These are phyloP conservation scores for Fusarium algeriense DNA, from an alignment of 2,329 filamentous ascomycete species.

Conservation along the genomic window DNA sequence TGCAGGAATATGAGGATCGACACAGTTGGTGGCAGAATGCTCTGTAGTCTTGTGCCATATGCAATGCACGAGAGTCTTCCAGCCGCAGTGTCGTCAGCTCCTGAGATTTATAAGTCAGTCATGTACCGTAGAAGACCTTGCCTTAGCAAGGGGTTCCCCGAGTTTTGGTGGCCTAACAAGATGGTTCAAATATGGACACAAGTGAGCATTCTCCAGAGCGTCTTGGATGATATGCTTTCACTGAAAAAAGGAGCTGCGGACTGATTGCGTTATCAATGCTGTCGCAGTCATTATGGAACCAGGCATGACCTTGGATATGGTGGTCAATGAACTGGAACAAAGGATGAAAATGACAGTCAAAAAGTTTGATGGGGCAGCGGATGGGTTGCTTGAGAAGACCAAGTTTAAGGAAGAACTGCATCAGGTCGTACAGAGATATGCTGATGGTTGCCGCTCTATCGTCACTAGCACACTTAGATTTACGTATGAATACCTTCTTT, in stretches of 20 bases:
- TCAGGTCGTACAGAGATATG: constrained; percentile 39
- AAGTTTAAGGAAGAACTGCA: constrained; percentile 21
- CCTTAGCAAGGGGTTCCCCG: too few species aligned
- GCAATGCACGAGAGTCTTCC: constrained; percentile 33
- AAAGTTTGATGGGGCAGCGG: constrained; percentile 44
- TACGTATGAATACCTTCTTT: constrained; percentile 44
- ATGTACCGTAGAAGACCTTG: too few species aligned
- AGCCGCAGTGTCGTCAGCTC: constrained; percentile 1
- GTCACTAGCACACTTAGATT: constrained; percentile 52
- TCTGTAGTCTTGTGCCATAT: constrained; percentile 48
- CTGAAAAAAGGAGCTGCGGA: constrained; percentile 50
- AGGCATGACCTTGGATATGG: constrained; percentile 39
- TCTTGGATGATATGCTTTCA: constrained; percentile 51
- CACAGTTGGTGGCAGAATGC: constrained; percentile 44
- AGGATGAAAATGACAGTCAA: constrained; percentile 41
- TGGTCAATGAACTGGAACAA: constrained; percentile 39
- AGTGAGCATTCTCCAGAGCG: constrained; percentile 39
- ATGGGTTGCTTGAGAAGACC: constrained; percentile 18
- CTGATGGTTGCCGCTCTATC: constrained; percentile 49
- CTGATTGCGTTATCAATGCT: constrained; percentile 48
- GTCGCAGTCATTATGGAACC: constrained; percentile 45
- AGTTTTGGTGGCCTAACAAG: too few species aligned
- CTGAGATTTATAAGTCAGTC: not conserved
- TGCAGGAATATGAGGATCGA: constrained; percentile 49
- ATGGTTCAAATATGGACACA: constrained; percentile 41